phyloP scores from a whole-genome alignment of 495 filamentous ascomycete species.

The Halenospora varia region DNA sequence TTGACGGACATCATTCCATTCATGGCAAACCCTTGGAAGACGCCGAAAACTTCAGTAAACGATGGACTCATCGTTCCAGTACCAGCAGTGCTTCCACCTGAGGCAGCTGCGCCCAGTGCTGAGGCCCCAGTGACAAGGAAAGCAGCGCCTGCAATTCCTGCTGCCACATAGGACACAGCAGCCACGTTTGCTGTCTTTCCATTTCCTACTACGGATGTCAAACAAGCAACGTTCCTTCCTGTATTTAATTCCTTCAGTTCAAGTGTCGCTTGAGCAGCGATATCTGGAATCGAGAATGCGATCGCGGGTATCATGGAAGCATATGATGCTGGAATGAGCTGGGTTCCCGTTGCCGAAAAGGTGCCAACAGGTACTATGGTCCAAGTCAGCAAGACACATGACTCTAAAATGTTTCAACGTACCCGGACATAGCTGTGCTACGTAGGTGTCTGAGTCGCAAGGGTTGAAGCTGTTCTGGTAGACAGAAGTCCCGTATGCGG shows the following conservation, averaged over 20 bases:
- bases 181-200: conserved; percentile 74
- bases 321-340: conserved; percentile 64
- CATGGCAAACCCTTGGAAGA: conserved; percentile 90
- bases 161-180: conserved; percentile 80
- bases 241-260: conserved; percentile 61
- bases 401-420: conserved; percentile 28
- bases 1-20: conserved; percentile 93
- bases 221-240: conserved; percentile 68
- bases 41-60: conserved; percentile 81
- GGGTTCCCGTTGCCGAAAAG: conserved; percentile 68
- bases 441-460: conserved; percentile 59
- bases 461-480: conserved; percentile 82
- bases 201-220: conserved; percentile 77
- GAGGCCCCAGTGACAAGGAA: conserved; percentile 70
- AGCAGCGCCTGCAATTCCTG: conserved; percentile 82
- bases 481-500: conserved; percentile 80
- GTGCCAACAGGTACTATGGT: conserved; percentile 67
- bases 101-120: conserved; percentile 25
- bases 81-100: conserved; percentile 41
- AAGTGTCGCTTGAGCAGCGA: conserved; percentile 81
- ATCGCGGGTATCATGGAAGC: conserved; percentile 79
- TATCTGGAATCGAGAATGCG: conserved; percentile 86
- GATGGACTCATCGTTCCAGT: conserved; percentile 69
- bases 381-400: neutral
- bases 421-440: conserved; percentile 80